phyloP scores from a whole-genome alignment of 139 green algal species.

The Chlorella sp. region DNA sequence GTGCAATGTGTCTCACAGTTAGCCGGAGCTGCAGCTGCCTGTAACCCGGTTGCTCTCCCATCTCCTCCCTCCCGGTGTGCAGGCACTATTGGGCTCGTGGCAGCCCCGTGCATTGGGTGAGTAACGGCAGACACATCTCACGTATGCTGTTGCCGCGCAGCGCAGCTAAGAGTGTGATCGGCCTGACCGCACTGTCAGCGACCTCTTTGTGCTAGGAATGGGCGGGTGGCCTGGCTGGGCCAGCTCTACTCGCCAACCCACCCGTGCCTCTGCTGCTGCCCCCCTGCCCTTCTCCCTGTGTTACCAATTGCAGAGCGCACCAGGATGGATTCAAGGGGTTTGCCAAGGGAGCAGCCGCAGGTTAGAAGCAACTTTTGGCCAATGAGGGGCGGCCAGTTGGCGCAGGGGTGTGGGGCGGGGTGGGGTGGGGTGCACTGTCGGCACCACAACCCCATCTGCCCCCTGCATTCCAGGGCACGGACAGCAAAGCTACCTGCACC shows the following conservation, averaged over 20 bases:
- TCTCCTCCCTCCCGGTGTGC: neutral
- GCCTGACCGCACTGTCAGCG: too few relatives aligned
- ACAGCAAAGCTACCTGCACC: too few relatives aligned
- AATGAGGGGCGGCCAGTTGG: neutral
- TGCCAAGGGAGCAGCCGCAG: slow-evolving; percentile 77
- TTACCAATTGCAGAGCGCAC: slow-evolving; percentile 43
- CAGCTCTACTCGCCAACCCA: too few relatives aligned
- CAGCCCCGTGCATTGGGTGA: slow-evolving; percentile 68
- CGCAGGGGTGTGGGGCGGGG: neutral
- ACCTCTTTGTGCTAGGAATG: too few relatives aligned
- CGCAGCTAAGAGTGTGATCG: too few relatives aligned
- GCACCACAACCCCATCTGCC: neutral
- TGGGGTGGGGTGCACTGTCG: neutral
- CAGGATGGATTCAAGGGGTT: slow-evolving; percentile 78
- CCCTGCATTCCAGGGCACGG: neutral
- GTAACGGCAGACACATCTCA: too few relatives aligned
- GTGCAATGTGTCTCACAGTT: too few relatives aligned
- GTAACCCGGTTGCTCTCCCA: neutral
- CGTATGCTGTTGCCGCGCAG: too few relatives aligned
- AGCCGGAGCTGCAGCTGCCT: neutral
- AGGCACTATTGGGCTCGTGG: slow-evolving; percentile 64
- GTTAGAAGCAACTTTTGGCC: slow-evolving; percentile 33
- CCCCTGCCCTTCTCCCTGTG: too few relatives aligned
- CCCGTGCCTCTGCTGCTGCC: too few relatives aligned
- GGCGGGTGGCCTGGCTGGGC: too few relatives aligned